Evolutionary conservation across 148 eudicot genomes (phyloP), one percentile per base, ranked within the genome.

Genomic region (Fagopyrum tataricum): DNA sequence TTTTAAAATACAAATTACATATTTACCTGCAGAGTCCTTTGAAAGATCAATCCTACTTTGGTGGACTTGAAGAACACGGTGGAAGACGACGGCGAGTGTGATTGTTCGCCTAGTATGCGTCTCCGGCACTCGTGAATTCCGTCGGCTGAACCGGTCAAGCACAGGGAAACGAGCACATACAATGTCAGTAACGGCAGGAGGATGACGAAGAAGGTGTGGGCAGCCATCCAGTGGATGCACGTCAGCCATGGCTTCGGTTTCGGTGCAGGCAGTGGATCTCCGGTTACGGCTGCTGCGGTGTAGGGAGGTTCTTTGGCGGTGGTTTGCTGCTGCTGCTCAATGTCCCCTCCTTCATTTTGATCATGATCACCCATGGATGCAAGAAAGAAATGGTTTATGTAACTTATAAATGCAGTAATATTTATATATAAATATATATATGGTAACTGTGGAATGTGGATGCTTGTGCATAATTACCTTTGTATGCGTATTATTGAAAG

Each of bases 381-480:
- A 31, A 31, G 62, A 1, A n/a, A 6, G 4, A 11, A 49, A 14
- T 11, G 13, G 18, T 49, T 49, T 49, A 14, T 49, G 10, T 13
- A 0, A 49, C 0, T 1, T 49, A 18, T 15, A 49, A 15, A 49
- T 49, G 55, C 4, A 49, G 15, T 49, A 14, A 48, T 48, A 48
- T 48, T n/a, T n/a, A 48, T 4, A 48, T n/a, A 7, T 12, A 48
- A 14, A n/a, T 48, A 6, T 55, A 55, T 55, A 55, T 55, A 55
- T 55, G 24, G 1, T 21, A 56, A 18, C 4, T n/a, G 8, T 7
- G 62, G 62, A 56, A 56, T 56, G 23, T 56, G 12, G 26, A 20
- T 56, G 62, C 62, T 56, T 56, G 12, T 56, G 6, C 62, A 21
- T 56, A 56, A 56, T 21, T 56, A 20, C 62, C 62, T 56, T 56